phyloP scores from a whole-genome alignment of 306 rosid species.

The Inga laurina region DNA sequence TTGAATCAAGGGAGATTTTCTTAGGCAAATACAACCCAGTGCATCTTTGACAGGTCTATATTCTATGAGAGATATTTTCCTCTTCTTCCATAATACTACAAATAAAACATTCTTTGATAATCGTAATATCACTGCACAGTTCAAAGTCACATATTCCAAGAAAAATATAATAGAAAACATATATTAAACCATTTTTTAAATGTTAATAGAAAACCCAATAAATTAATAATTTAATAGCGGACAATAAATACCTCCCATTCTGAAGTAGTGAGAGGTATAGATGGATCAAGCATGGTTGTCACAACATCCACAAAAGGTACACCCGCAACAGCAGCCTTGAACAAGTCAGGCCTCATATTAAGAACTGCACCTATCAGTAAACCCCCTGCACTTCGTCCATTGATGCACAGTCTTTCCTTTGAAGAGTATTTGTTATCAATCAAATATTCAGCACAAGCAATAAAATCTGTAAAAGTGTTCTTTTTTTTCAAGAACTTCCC shows the following conservation, averaged over 20 bases:
- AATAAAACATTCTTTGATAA: background rate
- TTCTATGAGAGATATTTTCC: background rate
- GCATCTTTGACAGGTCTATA: background rate
- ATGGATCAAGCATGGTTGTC: constrained; percentile 98
- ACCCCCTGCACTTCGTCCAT: constrained; percentile 97
- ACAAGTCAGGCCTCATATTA: constrained; percentile 97
- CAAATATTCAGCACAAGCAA: constrained; percentile 86
- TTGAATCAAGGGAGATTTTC: background rate
- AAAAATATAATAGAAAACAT: constrained; percentile 2
- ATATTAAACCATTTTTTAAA: constrained; percentile 10
- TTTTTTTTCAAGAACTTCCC: constrained; percentile 88
- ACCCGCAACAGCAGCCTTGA: constrained; percentile 88
- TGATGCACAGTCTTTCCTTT: constrained; percentile 73
- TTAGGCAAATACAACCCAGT: background rate
- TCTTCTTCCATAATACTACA: background rate
- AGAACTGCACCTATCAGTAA: constrained; percentile 93
- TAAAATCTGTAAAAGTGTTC: constrained; percentile 90
- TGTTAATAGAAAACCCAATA: constrained; percentile 14
- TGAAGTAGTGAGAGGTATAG: constrained; percentile 91
- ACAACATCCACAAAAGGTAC: constrained; percentile 96
- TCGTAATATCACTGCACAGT: background rate
- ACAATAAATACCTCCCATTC: constrained; percentile 89
- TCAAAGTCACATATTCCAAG: background rate
- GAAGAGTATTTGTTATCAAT: constrained; percentile 73
- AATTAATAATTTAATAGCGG: constrained; percentile 5